Evolutionary conservation across 768 basidiomycete genomes (phyloP), one percentile per base, ranked within the genome.

Genomic region (Termitomyces sp.): DNA sequence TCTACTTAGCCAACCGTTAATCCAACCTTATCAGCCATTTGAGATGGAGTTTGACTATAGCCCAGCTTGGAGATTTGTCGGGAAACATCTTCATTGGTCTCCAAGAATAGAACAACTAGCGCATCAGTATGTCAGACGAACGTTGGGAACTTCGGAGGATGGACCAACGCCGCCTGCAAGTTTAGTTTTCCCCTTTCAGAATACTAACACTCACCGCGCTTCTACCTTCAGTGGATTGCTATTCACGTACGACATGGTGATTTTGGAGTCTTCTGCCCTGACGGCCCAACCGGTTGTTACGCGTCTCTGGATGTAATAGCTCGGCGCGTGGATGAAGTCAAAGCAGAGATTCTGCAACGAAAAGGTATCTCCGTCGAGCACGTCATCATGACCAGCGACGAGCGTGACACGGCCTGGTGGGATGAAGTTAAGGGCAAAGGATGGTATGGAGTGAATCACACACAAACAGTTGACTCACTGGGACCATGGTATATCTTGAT

Each of bases 371-470:
- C 58, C 9, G 79, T 79, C n/a, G 68, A 78, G 5, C 75, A 81
- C 60, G 80, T 87, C 26, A 73, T 88, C 43, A 77, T 86, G 75
- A 87, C 84, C 18, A 86, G 83, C 59, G 86, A 88, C 63, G 85
- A 88, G 64, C 63, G 69, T 43, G 74, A 84, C 61, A 62, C 74
- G 12, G 71, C 69, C n/a, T 86, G 82, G 84, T 86, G 83, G 83
- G 68, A 73, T n/a, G 77, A 75, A 22, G 79, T 84, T 6, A 65
- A 67, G 36, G 66, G 70, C 24, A 69, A 69, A 44, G 84, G 84
- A 1, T 87, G 85, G 84, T 73, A 71, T 34, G 64, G 65, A 18
- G 66, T 84, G 32, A 78, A 86, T 64, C 83, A 83, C 65, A 71
- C 76, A 8, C 60, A 67, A 20, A 84, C 83, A 5, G 74, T 64